A percentile compares a stretch with the other conserved stretches of the same genome.
Evolutionary conservation across 306 rosid genomes (phyloP).

Genomic region (Fragaria iinumae): DNA sequence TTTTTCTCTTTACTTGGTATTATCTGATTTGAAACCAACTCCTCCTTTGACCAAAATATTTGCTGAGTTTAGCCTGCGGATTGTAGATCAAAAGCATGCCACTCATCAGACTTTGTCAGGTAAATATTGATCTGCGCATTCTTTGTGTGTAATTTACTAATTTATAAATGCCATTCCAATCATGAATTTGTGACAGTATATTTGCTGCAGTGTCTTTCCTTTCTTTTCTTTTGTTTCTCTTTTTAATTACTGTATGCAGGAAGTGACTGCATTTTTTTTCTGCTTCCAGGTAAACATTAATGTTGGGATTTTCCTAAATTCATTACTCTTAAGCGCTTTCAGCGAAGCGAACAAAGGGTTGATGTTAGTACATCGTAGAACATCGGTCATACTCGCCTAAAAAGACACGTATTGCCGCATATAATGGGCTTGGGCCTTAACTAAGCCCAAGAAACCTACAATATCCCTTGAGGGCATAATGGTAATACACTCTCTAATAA

Average conservation of each 20-base stretch:
- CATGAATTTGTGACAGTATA: neutral
- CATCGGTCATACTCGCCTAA: no score
- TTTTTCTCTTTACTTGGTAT: constrained; percentile 30
- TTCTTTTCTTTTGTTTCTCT: neutral
- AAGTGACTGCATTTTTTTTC: neutral
- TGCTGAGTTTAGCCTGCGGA: constrained; percentile 33
- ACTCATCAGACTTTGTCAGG: constrained; percentile 30
- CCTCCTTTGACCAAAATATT: constrained; percentile 37
- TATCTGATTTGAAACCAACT: constrained; percentile 35
- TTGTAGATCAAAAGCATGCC: constrained; percentile 35
- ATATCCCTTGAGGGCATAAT: no score
- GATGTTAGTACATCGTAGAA: no score
- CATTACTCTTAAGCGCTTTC: constrained; percentile 21
- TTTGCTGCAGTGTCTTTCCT: neutral
- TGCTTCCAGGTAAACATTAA: constrained; percentile 36
- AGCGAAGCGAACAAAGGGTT: constrained; percentile 23
- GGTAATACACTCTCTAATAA: no score
- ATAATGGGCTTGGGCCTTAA: no score
- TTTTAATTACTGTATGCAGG: neutral
- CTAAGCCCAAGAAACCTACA: no score
- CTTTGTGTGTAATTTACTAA: neutral
- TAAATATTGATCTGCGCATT: neutral
- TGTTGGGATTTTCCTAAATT: constrained; percentile 37
- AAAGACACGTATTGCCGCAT: no score
- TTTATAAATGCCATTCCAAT: neutral